These are phyloP conservation scores for Ophiostoma ulmi DNA, from an alignment of 2,329 filamentous ascomycete species.

Conservation along the genomic window DNA sequence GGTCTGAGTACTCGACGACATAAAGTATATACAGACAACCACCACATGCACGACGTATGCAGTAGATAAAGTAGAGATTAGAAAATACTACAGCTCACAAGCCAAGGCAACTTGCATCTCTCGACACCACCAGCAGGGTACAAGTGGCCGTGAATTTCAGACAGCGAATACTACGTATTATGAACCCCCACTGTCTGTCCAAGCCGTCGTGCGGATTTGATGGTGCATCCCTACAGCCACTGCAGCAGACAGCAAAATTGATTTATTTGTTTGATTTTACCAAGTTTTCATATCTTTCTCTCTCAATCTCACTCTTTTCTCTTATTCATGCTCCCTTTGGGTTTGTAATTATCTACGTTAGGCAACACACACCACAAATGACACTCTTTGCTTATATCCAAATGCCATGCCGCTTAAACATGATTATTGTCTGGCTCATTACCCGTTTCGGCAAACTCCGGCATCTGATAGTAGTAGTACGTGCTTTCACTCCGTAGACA, in stretches of 20 bases:
- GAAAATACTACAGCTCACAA: not conserved
- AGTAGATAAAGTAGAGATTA: not conserved
- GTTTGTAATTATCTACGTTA: not conserved
- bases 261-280: too few relatives aligned
- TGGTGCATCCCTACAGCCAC: constrained; percentile 2
- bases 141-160: not conserved
- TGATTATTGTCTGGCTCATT: not conserved
- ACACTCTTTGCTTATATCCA: not conserved
- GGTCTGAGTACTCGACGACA: not conserved
- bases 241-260: not conserved
- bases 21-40: not conserved
- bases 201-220: not conserved
- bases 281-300: not conserved
- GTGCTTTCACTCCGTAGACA: not conserved
- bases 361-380: not conserved
- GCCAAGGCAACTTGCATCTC: not conserved
- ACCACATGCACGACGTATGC: not conserved
- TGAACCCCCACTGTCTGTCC: not conserved
- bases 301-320: too few relatives aligned
- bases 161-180: not conserved
- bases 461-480: not conserved
- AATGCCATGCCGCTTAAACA: not conserved
- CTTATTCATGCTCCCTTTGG: not conserved
- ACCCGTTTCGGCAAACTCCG: not conserved
- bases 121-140: not conserved